Base-by-base conservation (phyloP, 2,329 filamentous ascomycete genomes). In the Exophiala spinifera region DNA sequence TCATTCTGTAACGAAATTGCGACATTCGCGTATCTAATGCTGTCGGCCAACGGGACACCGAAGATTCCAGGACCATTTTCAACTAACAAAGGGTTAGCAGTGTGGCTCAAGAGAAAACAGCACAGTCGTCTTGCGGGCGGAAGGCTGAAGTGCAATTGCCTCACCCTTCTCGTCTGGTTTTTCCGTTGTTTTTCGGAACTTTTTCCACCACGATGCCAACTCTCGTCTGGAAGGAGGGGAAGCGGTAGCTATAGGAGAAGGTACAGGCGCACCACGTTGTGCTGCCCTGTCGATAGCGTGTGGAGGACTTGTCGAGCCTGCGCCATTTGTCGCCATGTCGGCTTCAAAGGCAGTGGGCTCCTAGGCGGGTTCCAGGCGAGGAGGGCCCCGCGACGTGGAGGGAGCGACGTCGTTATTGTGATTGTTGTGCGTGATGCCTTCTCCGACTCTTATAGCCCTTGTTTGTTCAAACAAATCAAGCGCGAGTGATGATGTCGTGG, bases 21-120 rank as follows among this genome's bases (percentile, higher is more conserved):
- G 57, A 99, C 94, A 68, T 97, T 99, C 55, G 94, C 94, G 71
- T 99, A 97, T 56, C 88, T 88, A 70, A 99, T 97, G 74, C 92
- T 97, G 67, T 91, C 86, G 65, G 91, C 89, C 55, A 99, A 80
- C 36, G 94, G 91, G 31, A 99, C 86, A 49, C 94, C 94, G 70
- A 99, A 99, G 60, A 99, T 97, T 62, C 91, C 91, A 56, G 56
- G 60, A 19, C 46, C 42, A 8, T 23, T 46, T 39, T 61, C 58
- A 33, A 47, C 61, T 63, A 43, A 31, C 10, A 15, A 39, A 36
- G n/a, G 33, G 49, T 62, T 45, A 62, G 57, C 46, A 34, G 48
- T 8, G 17, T 37, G 42, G 33, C 20, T 17, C n/a, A 4, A 17
- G 31, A 21, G 25, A 6, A 14, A 28, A 7, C 25, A 36, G 14